Evolutionary conservation across 2,329 filamentous ascomycete species (phyloP), one percentile per base, ranked within the genome.

Genomic region (Ophiostoma ulmi): DNA sequence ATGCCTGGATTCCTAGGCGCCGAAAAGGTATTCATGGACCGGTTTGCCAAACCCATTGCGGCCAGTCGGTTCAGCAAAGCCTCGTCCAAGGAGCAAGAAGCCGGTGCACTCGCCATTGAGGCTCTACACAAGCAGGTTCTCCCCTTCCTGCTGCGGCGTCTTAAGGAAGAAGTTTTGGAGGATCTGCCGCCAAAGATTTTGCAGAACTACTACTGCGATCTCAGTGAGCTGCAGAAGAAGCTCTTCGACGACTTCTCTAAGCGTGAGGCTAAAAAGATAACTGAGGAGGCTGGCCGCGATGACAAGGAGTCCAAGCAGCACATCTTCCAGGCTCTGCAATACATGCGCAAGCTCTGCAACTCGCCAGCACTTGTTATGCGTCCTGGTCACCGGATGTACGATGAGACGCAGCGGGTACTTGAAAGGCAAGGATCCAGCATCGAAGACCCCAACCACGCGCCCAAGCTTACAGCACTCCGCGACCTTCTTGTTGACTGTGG

Each of bases 341-440:
- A 99, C 81, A 99, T 99, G 96, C 93, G 96, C 73, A 98, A 98
- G 82, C 87, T 99, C 6, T 99, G 95, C 86, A 99, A 99, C 79
- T 97, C 95, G 3, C 95, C 95, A 0, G 93, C 95, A 0, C 85
- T 99, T 74, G 95, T 99, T 11, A 92, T 99, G 85, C 98, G 97
- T 77, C 93, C 95, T 69, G 92, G 89, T 22, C 94, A 97, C 80
- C 92, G 91, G 77, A 88, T 95, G 73, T 99, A 97, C 79, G 91
- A 93, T 20, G 90, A 94, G 22, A 94, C 94, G 4, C 93, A 97
- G 78, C 88, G 87, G 68, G 88, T 93, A 75, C 86, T 99, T 26
- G 86, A 88, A 68, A 90, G 89, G 77, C 90, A 94, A 77, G 90
- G 91, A 72, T 94, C 93, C 0, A 91, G 87, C 70, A 86, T 99